Base-by-base conservation (phyloP, 345 rosid genomes). In the Gossypium turneri region DNA sequence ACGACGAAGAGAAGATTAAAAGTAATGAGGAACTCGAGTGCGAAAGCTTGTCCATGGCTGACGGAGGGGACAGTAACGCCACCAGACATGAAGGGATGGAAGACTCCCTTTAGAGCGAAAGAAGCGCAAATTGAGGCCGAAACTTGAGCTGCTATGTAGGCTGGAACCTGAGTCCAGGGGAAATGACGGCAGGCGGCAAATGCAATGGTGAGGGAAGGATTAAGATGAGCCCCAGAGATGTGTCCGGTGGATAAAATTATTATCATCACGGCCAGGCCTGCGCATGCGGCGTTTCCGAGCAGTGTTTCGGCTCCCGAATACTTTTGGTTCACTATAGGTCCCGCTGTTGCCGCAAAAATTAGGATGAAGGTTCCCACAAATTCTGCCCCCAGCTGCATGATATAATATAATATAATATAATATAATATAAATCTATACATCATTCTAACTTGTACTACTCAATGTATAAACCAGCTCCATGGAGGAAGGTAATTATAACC, bases 51-150 rank as follows among this genome's bases (percentile, higher is more conserved):
- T 51, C 93, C 96, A 2, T 60, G 15, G 75, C 78, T 77, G 60
- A 90, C 99, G 0, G 98, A 87, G 0, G 99, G 99, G 70, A 93
- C 83, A n/a, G 99, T 95, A 52, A 95, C 99, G 57, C 99, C 99
- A 2, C 99, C 99, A 2, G 97, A 87, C 92, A 93, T 79, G 84
- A 66, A 95, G 38, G 99, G 98, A 75, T 91, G 89, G 43, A 88
- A 95, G 5, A 88, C 91, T 1, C 89, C 96, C 79, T 91, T 95
- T 63, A 95, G 97, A 20, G 98, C 94, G 51, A 95, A 95, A 9
- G 96, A 91, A 52, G 99, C 99, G 24, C 98, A 91, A 3, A 95
- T 82, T 7, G 99, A 95, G 34, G 94, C 99, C 2, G 97, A 88
- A 15, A 95, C 92, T 74, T 93, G 98, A 3, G 98, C 98, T 0